Conservation (phyloP, 2,329 filamentous ascomycete genomes). For the Didymella keratinophila region DNA sequence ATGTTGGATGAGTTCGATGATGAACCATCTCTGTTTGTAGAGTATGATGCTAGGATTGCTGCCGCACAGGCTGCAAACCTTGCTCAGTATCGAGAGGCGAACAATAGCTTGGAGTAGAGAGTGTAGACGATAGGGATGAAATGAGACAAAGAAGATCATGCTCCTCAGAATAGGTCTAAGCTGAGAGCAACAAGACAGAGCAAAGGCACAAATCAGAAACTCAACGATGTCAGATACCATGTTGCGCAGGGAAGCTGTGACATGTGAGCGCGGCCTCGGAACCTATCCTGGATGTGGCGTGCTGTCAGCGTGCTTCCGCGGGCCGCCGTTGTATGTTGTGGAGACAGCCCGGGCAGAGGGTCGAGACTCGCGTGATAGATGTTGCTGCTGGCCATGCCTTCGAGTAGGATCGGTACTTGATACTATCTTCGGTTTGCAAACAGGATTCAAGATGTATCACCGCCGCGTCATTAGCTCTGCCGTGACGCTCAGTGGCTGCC, state of each 20-base stretch:
- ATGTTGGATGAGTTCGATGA: neutral
- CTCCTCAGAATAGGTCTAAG: too few relatives aligned
- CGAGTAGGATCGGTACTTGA: neutral
- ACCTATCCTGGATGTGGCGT: neutral
- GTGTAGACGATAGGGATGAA: too few relatives aligned
- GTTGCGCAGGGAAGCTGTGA: neutral
- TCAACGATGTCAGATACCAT: too few relatives aligned
- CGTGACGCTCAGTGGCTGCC: neutral
- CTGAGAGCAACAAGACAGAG: too few relatives aligned
- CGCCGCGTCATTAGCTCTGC: slow-evolving; percentile 1
- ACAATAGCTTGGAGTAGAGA: neutral
- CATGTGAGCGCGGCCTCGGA: neutral
- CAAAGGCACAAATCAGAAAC: too few relatives aligned
- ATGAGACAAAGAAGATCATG: neutral
- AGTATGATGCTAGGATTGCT: neutral
- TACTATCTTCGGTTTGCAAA: neutral
- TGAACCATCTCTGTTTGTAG: neutral
- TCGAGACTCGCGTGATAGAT: neutral
- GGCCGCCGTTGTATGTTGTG: slow-evolving; percentile 1
- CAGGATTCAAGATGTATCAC: neutral
- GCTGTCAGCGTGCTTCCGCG: slow-evolving; percentile 2
- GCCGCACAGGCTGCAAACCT: neutral
- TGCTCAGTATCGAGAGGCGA: neutral
- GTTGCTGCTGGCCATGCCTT: neutral
- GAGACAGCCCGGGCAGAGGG: neutral